Conservation (phyloP, 805 yeast genomes). For the Saccharomyces eubayanus region DNA sequence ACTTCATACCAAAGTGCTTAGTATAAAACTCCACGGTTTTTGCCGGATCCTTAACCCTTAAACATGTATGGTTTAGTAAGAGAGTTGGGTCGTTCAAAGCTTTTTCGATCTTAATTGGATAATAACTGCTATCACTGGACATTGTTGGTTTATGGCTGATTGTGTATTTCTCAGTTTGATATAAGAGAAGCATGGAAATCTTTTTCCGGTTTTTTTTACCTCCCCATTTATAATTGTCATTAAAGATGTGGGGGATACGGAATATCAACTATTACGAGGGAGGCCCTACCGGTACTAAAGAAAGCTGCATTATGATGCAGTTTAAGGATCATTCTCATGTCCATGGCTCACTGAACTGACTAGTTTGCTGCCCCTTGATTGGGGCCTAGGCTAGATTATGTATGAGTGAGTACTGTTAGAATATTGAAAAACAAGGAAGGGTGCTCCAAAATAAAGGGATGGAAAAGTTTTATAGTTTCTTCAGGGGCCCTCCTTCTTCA, state of each 20-base stretch:
- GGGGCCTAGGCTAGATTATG: not conserved
- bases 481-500: no score
- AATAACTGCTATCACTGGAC: not conserved
- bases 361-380: not conserved
- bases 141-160: not conserved
- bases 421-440: not conserved
- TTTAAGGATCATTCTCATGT: not conserved
- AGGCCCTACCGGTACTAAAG: not conserved
- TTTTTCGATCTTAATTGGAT: conserved; percentile 9
- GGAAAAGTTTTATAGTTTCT: not conserved
- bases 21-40: conserved; percentile 65
- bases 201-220: not conserved
- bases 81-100: conserved; percentile 24
- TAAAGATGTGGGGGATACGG: not conserved
- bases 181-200: not conserved
- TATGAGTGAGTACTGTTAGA: not conserved
- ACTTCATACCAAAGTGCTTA: conserved; percentile 64
- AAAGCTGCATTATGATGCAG: not conserved
- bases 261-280: not conserved
- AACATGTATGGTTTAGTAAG: conserved; percentile 57
- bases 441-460: not conserved
- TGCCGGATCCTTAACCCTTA: conserved; percentile 77
- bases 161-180: not conserved
- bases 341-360: not conserved
- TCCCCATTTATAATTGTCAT: not conserved